Conservation (phyloP, 176 grass and related monocot genomes). For the Stipa capillata region DNA sequence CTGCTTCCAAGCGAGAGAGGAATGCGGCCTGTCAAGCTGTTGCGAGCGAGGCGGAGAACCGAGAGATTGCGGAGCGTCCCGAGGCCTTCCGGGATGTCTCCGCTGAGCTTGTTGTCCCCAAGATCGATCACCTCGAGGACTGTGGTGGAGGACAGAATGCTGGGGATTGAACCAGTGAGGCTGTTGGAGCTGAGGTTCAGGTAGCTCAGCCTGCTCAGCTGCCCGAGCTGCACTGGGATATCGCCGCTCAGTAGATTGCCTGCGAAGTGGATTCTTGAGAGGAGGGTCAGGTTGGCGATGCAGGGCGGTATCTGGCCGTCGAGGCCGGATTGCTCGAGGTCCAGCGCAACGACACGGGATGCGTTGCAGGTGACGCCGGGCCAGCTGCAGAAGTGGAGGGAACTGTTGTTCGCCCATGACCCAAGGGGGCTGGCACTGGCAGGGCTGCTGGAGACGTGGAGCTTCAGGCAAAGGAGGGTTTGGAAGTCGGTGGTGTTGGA, state of each 20-base stretch:
- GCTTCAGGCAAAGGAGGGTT: conserved; percentile 29
- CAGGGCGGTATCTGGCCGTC: background rate
- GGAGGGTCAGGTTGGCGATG: conserved; percentile 22
- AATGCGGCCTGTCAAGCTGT: conserved; percentile 6
- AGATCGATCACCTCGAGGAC: conserved; percentile 24
- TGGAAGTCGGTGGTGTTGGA: background rate
- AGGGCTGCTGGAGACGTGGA: background rate
- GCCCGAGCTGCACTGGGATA: conserved; percentile 18
- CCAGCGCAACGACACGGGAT: background rate
- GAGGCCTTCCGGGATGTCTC: background rate
- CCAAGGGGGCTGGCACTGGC: background rate
- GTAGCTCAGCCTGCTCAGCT: background rate
- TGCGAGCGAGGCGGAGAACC: background rate
- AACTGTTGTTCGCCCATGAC: background rate
- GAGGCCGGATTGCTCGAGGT: background rate
- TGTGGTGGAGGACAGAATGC: background rate
- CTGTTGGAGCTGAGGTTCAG: conserved; percentile 39
- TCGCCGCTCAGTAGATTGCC: background rate
- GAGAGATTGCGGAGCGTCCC: conserved; percentile 2
- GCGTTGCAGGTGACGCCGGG: background rate
- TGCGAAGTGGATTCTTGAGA: conserved; percentile 18
- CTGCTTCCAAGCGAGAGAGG: conserved; percentile 6
- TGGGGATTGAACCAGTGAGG: conserved; percentile 13
- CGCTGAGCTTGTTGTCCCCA: background rate
- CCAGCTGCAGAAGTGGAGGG: conserved; percentile 21